These are phyloP conservation scores for Zygotorulaspora florentina DNA, from an alignment of 805 yeast species.

Conservation along the genomic window DNA sequence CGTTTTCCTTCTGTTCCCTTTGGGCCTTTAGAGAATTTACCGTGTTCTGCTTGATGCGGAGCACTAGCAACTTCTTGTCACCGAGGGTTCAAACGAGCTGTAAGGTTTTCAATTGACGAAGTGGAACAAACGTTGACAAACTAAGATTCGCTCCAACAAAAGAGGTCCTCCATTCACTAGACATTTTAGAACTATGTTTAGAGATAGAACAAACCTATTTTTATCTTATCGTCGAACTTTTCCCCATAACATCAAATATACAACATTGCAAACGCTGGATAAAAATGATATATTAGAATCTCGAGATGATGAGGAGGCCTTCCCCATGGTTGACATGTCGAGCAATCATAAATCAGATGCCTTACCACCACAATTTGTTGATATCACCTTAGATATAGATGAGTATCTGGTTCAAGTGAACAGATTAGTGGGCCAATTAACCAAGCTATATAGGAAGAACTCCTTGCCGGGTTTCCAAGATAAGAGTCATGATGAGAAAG, in stretches of 20 bases:
- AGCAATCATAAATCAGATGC: slow-evolving; percentile 54
- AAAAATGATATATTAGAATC: slow-evolving; percentile 26
- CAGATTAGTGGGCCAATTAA: slow-evolving; percentile 53
- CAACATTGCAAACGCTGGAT: slow-evolving; percentile 35
- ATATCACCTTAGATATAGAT: slow-evolving; percentile 69
- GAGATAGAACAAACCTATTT: slow-evolving; percentile 92
- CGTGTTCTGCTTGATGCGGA: too few species aligned
- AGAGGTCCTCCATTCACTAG: too few species aligned
- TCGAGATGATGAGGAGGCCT: slow-evolving; percentile 31
- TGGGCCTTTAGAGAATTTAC: too few species aligned
- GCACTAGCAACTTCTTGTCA: too few species aligned
- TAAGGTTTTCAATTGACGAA: too few species aligned
- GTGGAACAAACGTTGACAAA: too few species aligned
- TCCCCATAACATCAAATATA: slow-evolving; percentile 66
- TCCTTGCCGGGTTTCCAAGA: slow-evolving; percentile 86
- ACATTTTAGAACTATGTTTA: slow-evolving; percentile 50
- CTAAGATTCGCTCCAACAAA: too few species aligned
- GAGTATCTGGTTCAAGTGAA: slow-evolving; percentile 51
- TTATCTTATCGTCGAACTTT: slow-evolving; percentile 85
- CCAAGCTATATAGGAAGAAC: slow-evolving; percentile 70
- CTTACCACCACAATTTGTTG: slow-evolving; percentile 76
- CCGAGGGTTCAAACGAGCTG: too few species aligned
- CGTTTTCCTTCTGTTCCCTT: too few species aligned
- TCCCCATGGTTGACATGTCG: slow-evolving; percentile 26
- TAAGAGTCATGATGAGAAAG: slow-evolving; percentile 65